Base-by-base conservation (phyloP, 202 grass and related monocot genomes). In the Hordeum pubiflorum region DNA sequence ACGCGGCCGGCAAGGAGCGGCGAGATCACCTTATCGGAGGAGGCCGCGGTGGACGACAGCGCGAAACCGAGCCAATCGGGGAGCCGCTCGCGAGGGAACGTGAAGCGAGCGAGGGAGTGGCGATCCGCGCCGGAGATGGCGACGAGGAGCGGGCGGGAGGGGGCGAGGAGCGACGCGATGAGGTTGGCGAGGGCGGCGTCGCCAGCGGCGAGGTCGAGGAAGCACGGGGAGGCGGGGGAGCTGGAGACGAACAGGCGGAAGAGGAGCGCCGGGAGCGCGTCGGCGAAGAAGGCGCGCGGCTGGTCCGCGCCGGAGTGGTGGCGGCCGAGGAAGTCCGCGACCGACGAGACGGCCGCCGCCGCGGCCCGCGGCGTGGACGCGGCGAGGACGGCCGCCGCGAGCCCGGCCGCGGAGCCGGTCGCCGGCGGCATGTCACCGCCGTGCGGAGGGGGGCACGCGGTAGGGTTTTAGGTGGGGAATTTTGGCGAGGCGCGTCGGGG, bases 21-120 rank as follows among this genome's bases (percentile, higher is more conserved):
- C 59, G 86, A 92, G 50, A 86, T 13, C 33, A 79, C 56, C 79
- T 74, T 18, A 43, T 81, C 83, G 56, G 85, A 84, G 27, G 85
- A 34, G 78, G 82, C 27, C 20, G 73, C 41, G 37, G 83, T 32
- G n/a, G 32, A 46, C 10, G 83, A 32, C 17, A 89, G 73, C 31
- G 27, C 78, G 58, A 85, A 81, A 5, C 84, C 74, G 62, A 93
- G 89, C 93, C 93, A 93, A 26, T 87, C 75, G 5, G 86, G 90
- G 2, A 93, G 74, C 17, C 86, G 93, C 81, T 93, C 88, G 12
- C 36, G 9, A 0, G 90, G 93, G 77, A 93, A 97, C 12, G 86
- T 81, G 63, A 93, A 93, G 9, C 64, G 87, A 13, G 92, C 62
- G 26, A 91, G 86, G 27, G 67, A 56, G 52, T 75, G 74, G 26